Conservation (phyloP, 345 rosid species). For the Moricandia moricandioides region DNA sequence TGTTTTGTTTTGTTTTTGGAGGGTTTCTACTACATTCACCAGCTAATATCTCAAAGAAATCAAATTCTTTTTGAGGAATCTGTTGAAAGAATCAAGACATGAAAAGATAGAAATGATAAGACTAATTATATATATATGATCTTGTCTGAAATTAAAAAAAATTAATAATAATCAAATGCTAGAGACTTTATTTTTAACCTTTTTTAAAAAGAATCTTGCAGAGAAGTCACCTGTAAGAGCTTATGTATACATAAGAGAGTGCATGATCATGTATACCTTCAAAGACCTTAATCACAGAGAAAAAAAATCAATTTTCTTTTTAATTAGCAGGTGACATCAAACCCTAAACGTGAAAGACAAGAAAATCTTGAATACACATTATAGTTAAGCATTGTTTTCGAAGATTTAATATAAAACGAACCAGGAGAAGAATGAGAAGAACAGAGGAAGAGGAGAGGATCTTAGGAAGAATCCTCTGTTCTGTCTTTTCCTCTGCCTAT, state of each 20-base stretch:
- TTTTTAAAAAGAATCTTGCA: not conserved
- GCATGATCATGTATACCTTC: conserved; percentile 31
- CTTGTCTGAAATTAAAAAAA: conserved; percentile 3
- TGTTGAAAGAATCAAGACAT: conserved; percentile 6
- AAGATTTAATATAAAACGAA: conserved; percentile 1
- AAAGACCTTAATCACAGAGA: conserved; percentile 19
- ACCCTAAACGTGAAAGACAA: conserved; percentile 25
- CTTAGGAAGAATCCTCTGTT: conserved; percentile 34
- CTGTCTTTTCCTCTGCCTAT: conserved; percentile 18
- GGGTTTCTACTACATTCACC: conserved; percentile 14
- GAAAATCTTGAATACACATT: conserved; percentile 12
- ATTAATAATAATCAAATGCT: too few species aligned
- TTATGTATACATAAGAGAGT: conserved; percentile 11
- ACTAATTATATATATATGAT: conserved; percentile 3
- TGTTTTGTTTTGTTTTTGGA: not conserved
- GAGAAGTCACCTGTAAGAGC: conserved; percentile 27
- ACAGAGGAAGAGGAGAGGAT: conserved; percentile 35
- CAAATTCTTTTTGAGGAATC: not conserved
- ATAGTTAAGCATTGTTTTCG: conserved; percentile 1
- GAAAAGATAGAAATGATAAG: not conserved
- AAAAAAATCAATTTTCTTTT: not conserved
- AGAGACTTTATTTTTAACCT: not conserved
- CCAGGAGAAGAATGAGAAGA: conserved; percentile 26
- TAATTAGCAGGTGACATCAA: conserved; percentile 7
- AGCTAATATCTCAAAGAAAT: conserved; percentile 1